Percentiles rank a stretch among this genome's conserved stretches.
Conservation (phyloP, 306 rosid genomes). For the Calophaca sinica region DNA sequence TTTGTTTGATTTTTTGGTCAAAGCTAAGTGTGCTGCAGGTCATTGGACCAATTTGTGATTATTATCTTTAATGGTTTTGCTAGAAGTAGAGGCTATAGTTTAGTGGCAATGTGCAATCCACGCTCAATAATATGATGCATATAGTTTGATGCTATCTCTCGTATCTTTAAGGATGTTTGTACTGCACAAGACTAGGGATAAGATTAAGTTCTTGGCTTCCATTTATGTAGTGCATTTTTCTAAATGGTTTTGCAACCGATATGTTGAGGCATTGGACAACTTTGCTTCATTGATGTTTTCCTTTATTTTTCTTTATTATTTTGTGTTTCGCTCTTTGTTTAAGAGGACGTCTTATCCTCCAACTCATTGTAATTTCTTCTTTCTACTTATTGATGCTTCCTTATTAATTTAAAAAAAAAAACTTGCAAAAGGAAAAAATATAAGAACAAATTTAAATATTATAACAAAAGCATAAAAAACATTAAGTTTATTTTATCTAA, state of each 20-base stretch:
- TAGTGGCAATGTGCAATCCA: slow-evolving; percentile 27
- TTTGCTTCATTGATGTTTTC: neutral
- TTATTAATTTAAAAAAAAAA: slow-evolving; percentile 1
- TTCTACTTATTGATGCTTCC: slow-evolving; percentile 15
- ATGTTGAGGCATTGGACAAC: slow-evolving; percentile 6
- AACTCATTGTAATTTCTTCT: slow-evolving; percentile 33
- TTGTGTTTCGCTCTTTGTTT: slow-evolving; percentile 12
- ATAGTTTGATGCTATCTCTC: slow-evolving; percentile 6
- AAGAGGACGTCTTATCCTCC: slow-evolving; percentile 26
- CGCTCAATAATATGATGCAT: neutral
- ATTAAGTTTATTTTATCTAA: slow-evolving; percentile 17
- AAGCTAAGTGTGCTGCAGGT: neutral
- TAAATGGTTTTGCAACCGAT: slow-evolving; percentile 16
- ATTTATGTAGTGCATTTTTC: neutral
- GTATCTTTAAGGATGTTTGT: slow-evolving; percentile 8
- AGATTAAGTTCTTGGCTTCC: slow-evolving; percentile 1
- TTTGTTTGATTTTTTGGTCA: neutral
- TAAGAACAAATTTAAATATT: neutral
- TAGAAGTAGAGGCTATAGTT: slow-evolving; percentile 12
- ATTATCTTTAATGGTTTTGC: slow-evolving; percentile 1
- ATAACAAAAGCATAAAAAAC: slow-evolving; percentile 14
- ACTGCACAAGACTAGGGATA: slow-evolving; percentile 30
- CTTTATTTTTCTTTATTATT: neutral
- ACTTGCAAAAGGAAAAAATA: slow-evolving; percentile 1
- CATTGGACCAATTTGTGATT: neutral